These are phyloP conservation scores for Fusarium algeriense DNA, from an alignment of 2,329 filamentous ascomycete species.

Conservation along the genomic window DNA sequence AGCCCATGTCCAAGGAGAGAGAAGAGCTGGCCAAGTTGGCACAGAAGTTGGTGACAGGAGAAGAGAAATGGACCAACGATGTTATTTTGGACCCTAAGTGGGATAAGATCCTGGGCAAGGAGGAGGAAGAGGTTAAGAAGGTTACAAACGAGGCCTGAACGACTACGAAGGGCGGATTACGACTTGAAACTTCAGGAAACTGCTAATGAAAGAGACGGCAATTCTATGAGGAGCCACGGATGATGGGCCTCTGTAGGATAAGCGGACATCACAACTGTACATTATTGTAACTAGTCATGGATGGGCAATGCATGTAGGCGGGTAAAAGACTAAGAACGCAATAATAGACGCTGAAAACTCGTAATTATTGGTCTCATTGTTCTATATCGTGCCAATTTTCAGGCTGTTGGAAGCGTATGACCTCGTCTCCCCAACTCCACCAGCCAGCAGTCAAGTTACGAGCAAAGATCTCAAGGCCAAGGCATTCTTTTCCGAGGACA, in stretches of 20 bases:
- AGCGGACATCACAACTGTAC: conserved; percentile 49
- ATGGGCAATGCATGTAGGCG: conserved; percentile 39
- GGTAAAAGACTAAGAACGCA: conserved; percentile 39
- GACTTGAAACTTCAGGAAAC: conserved; percentile 24
- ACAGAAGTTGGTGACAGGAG: conserved; percentile 69
- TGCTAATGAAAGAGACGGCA: conserved; percentile 41
- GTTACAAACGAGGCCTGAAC: conserved; percentile 43
- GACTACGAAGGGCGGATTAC: conserved; percentile 16
- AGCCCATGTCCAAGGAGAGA: conserved; percentile 57
- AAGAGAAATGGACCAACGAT: conserved; percentile 70
- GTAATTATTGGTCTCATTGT: conserved; percentile 12
- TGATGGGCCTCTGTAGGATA: conserved; percentile 46
- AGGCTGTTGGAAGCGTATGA: conserved; percentile 74
- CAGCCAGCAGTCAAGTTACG: conserved; percentile 79
- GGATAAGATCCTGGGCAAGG: conserved; percentile 51
- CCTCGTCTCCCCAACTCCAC: conserved; percentile 84
- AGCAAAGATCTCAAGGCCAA: conserved; percentile 81
- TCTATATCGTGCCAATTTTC: conserved; percentile 59
- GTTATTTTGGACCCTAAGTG: conserved; percentile 62
- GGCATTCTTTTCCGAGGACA: conserved; percentile 64
- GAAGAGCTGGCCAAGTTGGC: conserved; percentile 72
- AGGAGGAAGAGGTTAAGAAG: conserved; percentile 41
- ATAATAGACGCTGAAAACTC: conserved; percentile 44
- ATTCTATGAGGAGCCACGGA: conserved; percentile 26
- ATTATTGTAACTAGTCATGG: conserved; percentile 49